A percentile compares a stretch with the other conserved stretches of the same genome.
These are phyloP conservation scores for Lactarius trivialis DNA, from an alignment of 768 basidiomycete genomes.

Conservation along the genomic window DNA sequence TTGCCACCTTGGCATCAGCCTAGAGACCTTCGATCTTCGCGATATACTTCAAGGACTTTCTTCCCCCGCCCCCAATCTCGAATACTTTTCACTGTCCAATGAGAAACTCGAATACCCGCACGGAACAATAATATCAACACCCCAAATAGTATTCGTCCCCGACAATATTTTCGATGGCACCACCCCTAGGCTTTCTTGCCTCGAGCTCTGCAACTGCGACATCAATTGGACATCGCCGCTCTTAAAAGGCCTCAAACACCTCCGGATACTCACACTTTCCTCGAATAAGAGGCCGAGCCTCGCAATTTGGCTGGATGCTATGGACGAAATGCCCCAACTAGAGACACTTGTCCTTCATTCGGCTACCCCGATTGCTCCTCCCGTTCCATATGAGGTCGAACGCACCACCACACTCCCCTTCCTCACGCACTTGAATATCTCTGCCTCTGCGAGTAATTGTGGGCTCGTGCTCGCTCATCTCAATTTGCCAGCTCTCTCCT, in stretches of 20 bases:
- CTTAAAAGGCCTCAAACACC: background rate
- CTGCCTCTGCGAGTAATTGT: too few species aligned
- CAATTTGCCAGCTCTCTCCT: background rate
- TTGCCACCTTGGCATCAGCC: too few species aligned
- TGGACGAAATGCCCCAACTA: slow-evolving; percentile 10
- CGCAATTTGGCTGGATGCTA: slow-evolving; percentile 6
- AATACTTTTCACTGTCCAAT: background rate
- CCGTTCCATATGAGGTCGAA: background rate
- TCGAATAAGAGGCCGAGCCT: background rate
- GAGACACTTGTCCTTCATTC: background rate
- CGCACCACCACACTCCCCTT: too few species aligned
- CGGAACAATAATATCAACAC: background rate
- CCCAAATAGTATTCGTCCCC: background rate
- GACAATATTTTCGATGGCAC: too few species aligned
- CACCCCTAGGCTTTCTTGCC: too few species aligned
- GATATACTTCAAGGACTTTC: too few species aligned
- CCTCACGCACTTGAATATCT: too few species aligned
- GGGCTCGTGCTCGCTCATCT: background rate
- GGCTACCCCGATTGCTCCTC: background rate
- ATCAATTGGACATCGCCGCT: background rate
- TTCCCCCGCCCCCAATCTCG: too few species aligned
- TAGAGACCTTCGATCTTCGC: too few species aligned
- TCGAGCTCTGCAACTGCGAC: too few species aligned
- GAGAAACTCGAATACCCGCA: too few species aligned
- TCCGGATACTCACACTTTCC: background rate